phyloP scores from a whole-genome alignment of 805 yeast genomes.

The Starmerella bombicola region DNA sequence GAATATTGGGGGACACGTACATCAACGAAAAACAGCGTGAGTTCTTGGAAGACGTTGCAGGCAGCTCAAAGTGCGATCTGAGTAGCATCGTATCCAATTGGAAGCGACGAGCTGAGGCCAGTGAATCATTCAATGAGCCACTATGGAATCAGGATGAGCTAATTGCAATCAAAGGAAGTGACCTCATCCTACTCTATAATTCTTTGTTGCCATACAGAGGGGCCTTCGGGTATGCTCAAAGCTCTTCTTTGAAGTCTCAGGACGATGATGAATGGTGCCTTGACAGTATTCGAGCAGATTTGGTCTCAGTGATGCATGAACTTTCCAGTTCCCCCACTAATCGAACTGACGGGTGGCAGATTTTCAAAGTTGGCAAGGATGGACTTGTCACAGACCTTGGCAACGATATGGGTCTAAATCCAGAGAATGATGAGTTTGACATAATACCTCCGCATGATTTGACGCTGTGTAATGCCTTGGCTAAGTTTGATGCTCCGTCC shows the following conservation, averaged over 20 bases:
- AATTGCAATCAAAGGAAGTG: slow-evolving; percentile 27
- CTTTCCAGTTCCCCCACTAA: slow-evolving; percentile 16
- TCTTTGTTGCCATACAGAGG: slow-evolving; percentile 15
- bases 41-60: neutral
- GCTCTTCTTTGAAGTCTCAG: neutral
- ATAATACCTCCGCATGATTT: neutral
- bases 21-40: slow-evolving; percentile 2
- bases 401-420: slow-evolving; percentile 16
- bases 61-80: neutral
- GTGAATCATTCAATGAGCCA: neutral
- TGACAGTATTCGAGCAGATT: slow-evolving; percentile 26
- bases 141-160: slow-evolving; percentile 20
- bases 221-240: neutral
- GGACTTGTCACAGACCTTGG: slow-evolving; percentile 25
- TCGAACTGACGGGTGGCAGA: slow-evolving; percentile 27
- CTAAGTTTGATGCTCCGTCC: slow-evolving; percentile 4
- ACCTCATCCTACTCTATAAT: slow-evolving; percentile 24
- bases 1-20: slow-evolving; percentile 6
- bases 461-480: slow-evolving; percentile 14
- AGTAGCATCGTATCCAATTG: neutral
- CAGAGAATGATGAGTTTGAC: neutral
- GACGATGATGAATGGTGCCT: slow-evolving; percentile 27
- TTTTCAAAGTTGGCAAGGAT: slow-evolving; percentile 26
- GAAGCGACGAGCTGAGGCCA: neutral
- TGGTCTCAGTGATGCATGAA: slow-evolving; percentile 28